phyloP scores from a whole-genome alignment of 1,284 basidiomycete species.

The Ustilago shanxiensis region DNA sequence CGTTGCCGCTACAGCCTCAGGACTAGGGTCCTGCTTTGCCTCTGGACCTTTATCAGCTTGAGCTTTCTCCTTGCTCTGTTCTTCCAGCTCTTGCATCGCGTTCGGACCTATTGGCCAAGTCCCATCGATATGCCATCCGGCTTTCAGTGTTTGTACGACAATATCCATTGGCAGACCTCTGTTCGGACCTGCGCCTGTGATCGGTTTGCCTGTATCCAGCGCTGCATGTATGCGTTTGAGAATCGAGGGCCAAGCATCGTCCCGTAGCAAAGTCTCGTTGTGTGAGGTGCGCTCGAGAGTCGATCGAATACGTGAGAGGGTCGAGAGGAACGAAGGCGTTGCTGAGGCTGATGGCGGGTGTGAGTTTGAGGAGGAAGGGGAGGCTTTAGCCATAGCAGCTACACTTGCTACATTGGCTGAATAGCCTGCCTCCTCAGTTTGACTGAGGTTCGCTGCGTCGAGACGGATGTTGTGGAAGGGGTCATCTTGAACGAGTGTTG shows the following conservation, averaged over 20 bases:
- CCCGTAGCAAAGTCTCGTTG: constrained; percentile 18
- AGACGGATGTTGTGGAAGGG: neutral
- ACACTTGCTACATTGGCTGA: neutral
- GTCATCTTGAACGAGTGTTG: neutral
- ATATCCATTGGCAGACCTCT: constrained; percentile 40
- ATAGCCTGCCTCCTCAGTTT: neutral
- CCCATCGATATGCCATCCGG: constrained; percentile 42
- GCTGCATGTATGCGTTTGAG: constrained; percentile 33
- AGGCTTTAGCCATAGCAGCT: constrained; percentile 3
- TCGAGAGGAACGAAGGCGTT: constrained; percentile 12
- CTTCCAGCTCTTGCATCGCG: constrained; percentile 29
- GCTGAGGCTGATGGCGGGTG: constrained; percentile 8
- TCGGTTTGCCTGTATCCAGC: constrained; percentile 31
- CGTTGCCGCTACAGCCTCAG: constrained; percentile 17
- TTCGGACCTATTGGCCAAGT: constrained; percentile 46
- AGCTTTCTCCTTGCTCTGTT: constrained; percentile 14
- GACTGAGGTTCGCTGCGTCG: neutral
- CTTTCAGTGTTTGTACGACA: constrained; percentile 38
- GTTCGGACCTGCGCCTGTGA: constrained; percentile 35
- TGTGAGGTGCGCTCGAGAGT: constrained; percentile 22
- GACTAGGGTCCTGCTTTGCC: constrained; percentile 39
- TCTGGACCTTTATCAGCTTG: constrained; percentile 27
- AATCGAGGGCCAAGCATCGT: constrained; percentile 34
- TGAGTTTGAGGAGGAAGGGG: neutral
- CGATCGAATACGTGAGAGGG: constrained; percentile 15